A percentile compares a stretch with the other conserved stretches of the same genome.
phyloP scores from a whole-genome alignment of 2,329 filamentous ascomycete species.

The Alternaria incomplexa region DNA sequence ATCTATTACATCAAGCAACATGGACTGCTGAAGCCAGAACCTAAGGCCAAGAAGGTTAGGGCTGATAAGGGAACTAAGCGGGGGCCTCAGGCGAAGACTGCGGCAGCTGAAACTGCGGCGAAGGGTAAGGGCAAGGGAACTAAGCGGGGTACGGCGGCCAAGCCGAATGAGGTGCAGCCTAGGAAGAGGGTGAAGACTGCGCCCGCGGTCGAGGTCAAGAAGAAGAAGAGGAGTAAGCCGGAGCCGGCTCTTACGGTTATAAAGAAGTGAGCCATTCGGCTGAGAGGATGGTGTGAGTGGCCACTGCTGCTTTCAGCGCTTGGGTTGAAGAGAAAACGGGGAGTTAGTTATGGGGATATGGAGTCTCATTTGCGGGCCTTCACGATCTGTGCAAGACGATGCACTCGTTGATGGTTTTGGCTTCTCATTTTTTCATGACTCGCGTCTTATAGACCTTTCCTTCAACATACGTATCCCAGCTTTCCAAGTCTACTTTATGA shows the following conservation, averaged over 20 bases:
- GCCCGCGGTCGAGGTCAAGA: conserved; percentile 5
- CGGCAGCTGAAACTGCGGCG: background rate
- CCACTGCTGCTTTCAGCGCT: background rate
- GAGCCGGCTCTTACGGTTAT: conserved; percentile 4
- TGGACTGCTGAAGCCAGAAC: conserved; percentile 18
- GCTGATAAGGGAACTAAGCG: conserved; percentile 26
- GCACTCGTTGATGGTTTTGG: background rate
- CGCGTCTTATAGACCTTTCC: background rate
- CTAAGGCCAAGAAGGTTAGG: conserved; percentile 15
- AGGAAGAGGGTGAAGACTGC: conserved; percentile 31
- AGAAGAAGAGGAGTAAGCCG: conserved; percentile 1
- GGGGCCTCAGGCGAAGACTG: conserved; percentile 7
- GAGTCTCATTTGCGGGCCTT: background rate
- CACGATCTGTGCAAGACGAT: background rate
- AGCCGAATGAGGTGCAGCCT: conserved; percentile 14
- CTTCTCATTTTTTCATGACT: background rate
- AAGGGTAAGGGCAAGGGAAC: background rate
- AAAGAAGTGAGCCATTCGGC: background rate
- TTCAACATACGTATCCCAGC: background rate
- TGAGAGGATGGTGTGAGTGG: background rate
- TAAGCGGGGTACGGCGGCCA: conserved; percentile 6
- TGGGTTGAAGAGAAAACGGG: background rate
- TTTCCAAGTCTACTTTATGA: background rate
- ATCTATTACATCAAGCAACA: conserved; percentile 40
- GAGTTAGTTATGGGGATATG: background rate